Evolutionary conservation across 441 rosid species (phyloP), one percentile per base, ranked within the genome.

Genomic region (Mallotus repandus): DNA sequence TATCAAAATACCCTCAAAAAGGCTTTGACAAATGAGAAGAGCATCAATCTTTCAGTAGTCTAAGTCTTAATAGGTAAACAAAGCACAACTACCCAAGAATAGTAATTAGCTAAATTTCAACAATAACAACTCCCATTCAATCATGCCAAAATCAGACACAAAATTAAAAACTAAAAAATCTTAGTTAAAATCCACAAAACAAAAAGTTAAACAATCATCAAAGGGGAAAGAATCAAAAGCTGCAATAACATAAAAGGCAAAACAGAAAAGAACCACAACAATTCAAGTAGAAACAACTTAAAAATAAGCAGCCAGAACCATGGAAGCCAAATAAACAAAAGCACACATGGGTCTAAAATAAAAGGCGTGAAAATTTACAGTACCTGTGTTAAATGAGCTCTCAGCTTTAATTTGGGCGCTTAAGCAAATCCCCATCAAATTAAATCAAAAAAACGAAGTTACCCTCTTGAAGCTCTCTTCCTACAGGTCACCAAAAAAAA

Each of bases 371-470:
- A 78, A 21, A 55, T 60, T 21, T 41, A 65, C 52, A 70, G 71
- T 79, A 94, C 97, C 97, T 84, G 92, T 86, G 68, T 81, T 86
- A 62, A 59, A 82, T 70, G 91, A 86, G 83, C 87, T 90, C 85
- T 90, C 97, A 68, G 97, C 98, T 86, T 96, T 92, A 84, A 93
- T 83, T 77, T 85, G 89, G 66, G 96, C 84, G 79, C 97, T 88
- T 72, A 96, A 86, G 87, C 99, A 96, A 83, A 82, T 61, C 87
- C 99, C 98, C 98, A 96, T 96, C 41, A 65, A 69, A 76, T 62
- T 73, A 71, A 78, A 72, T 69, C 71, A 54, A 58, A 63, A 41
- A 73, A 76, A n/a, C 48, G 69, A 64, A 41, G 62, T 57, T 61
- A 63, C 81, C 74, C 60, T 64, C 75, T 67, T 56, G 74, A 81